Conservation (phyloP, 179 eudicot species). For the Nepenthes alata region DNA sequence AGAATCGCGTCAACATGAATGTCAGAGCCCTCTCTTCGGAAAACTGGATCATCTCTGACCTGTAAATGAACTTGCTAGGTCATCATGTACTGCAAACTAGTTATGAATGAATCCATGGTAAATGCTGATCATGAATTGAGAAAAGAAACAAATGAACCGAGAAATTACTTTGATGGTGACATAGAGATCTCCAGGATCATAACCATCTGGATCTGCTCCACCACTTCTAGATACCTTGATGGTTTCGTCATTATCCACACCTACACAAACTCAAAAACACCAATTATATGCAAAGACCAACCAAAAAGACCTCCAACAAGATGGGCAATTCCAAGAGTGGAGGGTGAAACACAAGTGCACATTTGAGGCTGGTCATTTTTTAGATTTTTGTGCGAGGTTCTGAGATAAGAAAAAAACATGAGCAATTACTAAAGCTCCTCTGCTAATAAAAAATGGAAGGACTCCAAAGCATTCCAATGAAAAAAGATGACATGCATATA, state of each 20-base stretch:
- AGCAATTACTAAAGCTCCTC: no score
- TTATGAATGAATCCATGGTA: not conserved
- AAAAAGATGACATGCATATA: no score
- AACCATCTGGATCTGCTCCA: constrained; percentile 95
- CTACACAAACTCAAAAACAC: constrained; percentile 26
- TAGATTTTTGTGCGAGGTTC: no score
- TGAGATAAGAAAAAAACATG: no score
- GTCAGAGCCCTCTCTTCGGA: constrained; percentile 81
- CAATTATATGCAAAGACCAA: not conserved
- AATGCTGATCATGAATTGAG: no score
- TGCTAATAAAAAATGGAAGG: no score
- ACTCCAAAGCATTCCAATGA: no score
- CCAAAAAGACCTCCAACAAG: not conserved
- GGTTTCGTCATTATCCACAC: constrained; percentile 56
- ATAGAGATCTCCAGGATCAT: constrained; percentile 78
- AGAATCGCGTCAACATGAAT: constrained; percentile 79
- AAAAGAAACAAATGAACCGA: not conserved
- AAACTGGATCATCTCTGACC: constrained; percentile 92
- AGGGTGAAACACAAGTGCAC: not conserved
- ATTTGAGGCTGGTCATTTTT: not conserved
- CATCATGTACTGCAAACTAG: not conserved
- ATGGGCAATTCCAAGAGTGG: not conserved
- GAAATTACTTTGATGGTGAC: constrained; percentile 55
- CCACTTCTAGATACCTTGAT: constrained; percentile 65
- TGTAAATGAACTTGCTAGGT: constrained; percentile 9